phyloP scores from a whole-genome alignment of 805 yeast genomes.

The Metschnikowia anglica region DNA sequence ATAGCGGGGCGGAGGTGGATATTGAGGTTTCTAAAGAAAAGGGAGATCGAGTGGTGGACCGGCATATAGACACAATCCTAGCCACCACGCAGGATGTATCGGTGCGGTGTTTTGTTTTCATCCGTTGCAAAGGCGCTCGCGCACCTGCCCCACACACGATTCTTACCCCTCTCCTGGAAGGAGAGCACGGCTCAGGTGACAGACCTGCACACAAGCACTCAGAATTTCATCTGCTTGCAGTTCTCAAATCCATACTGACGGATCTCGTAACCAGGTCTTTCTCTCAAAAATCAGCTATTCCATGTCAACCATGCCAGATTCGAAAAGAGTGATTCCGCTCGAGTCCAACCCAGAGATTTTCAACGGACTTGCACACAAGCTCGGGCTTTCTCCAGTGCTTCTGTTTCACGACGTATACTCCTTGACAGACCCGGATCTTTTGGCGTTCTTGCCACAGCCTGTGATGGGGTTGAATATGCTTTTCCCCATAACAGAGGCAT shows the following conservation, averaged over 20 bases:
- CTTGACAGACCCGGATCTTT: conserved; percentile 75
- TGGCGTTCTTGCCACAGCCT: conserved; percentile 82
- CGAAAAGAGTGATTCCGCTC: conserved; percentile 64
- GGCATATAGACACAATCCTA: too few species aligned
- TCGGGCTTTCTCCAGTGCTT: conserved; percentile 64
- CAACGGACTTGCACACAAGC: conserved; percentile 58
- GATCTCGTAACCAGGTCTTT: too few species aligned
- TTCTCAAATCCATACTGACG: too few species aligned
- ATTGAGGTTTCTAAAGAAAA: too few species aligned
- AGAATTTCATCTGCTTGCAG: too few species aligned
- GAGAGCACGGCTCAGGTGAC: too few species aligned
- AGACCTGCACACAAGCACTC: too few species aligned
- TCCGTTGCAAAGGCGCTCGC: not conserved
- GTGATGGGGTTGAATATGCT: conserved; percentile 70
- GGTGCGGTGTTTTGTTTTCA: conserved; percentile 1
- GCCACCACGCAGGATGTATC: not conserved
- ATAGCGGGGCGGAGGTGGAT: too few species aligned
- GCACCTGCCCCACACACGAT: too few species aligned
- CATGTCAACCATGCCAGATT: conserved; percentile 18
- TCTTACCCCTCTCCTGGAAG: too few species aligned
- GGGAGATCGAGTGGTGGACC: too few species aligned
- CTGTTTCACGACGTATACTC: conserved; percentile 82
- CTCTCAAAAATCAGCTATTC: too few species aligned
- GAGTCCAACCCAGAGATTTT: conserved; percentile 91
- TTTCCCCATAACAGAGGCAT: conserved; percentile 71